Base-by-base conservation (phyloP, 108 stramenopile genomes). In the Cyclotella baltica region DNA sequence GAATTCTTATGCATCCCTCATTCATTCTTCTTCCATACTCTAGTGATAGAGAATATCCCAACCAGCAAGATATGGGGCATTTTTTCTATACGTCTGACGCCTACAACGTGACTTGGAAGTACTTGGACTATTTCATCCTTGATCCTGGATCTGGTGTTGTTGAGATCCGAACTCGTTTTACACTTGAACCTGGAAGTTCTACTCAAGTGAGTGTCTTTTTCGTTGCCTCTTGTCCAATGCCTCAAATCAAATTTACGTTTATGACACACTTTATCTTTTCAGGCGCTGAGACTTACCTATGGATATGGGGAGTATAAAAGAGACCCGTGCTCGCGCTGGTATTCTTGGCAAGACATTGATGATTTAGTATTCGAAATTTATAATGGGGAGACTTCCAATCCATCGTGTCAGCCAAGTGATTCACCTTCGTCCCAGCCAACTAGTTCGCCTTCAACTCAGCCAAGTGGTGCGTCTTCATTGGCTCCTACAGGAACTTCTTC, bases 61-160 rank as follows among this genome's bases (percentile, higher is more conserved):
- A 72, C 35, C n/a, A 38, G 20, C 25, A 58, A 4, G 56, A 72
- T 16, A n/a, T 31, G n/a, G 43, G 33, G 1, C 15, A 9, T 13
- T 35, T 25, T 18, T 40, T 52, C 34, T 70, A 70, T 40, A 15
- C 34, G n/a, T 27, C 50, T 70, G 52, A 53, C 18, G 69, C 27
- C 6, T 0, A 1, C n/a, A 66, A 18, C 27, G 20, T 20, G 11
- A 30, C n/a, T 47, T 66, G 65, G 40, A 23, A 43, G 20, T 25
- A 2, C 16, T 23, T 1, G 9, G 27, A 15, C 16, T 9, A 18
- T 20, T 15, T 35, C 15, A 9, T 22, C 11, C 19, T 62, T 5
- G 16, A 11, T 18, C 36, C 62, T 35, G 33, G 22, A 62, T 19
- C 36, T 9, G 62, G 62, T 5, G 9, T 62, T 19, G 33, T 18